Conservation (phyloP, 2,329 filamentous ascomycete species). For the Polytolypa hystricis region DNA sequence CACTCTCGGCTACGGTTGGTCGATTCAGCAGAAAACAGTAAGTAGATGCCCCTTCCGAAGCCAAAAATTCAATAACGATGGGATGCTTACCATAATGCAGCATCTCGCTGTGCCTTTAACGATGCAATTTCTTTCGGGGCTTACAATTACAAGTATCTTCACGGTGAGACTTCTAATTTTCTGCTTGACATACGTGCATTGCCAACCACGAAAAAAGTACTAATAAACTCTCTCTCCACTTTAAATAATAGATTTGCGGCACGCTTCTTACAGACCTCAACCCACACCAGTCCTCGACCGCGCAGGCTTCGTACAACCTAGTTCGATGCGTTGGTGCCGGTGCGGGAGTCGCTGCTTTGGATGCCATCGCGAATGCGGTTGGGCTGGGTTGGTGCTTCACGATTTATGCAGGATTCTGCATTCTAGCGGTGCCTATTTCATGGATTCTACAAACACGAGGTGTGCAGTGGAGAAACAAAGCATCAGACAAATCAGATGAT, state of each 20-base stretch:
- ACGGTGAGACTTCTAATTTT: slow-evolving; percentile 4
- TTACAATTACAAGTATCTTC: not conserved
- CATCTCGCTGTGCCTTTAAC: slow-evolving; percentile 8
- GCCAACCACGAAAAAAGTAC: not conserved
- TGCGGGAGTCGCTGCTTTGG: not conserved
- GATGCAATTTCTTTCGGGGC: slow-evolving; percentile 6
- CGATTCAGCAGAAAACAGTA: slow-evolving; percentile 7
- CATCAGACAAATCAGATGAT: too few relatives aligned
- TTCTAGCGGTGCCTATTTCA: slow-evolving; percentile 3
- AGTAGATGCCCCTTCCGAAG: not conserved
- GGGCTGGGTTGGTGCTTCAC: slow-evolving; percentile 8
- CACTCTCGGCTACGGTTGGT: slow-evolving; percentile 10
- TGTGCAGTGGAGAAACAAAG: slow-evolving; percentile 7
- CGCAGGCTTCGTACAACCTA: slow-evolving; percentile 4
- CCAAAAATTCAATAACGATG: too few relatives aligned
- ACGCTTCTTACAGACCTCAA: slow-evolving; percentile 7
- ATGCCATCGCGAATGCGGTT: slow-evolving; percentile 3
- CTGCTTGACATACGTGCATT: not conserved
- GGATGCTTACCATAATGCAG: slow-evolving; percentile 4
- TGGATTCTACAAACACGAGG: slow-evolving; percentile 6
- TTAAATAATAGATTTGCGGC: slow-evolving; percentile 1
- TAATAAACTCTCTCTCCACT: not conserved
- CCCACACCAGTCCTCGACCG: slow-evolving; percentile 2
- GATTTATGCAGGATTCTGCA: slow-evolving; percentile 4
- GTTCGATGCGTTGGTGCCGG: slow-evolving; percentile 3